Base-by-base conservation (phyloP, 2,329 filamentous ascomycete genomes). In the Aspergillus eucalypticola region DNA sequence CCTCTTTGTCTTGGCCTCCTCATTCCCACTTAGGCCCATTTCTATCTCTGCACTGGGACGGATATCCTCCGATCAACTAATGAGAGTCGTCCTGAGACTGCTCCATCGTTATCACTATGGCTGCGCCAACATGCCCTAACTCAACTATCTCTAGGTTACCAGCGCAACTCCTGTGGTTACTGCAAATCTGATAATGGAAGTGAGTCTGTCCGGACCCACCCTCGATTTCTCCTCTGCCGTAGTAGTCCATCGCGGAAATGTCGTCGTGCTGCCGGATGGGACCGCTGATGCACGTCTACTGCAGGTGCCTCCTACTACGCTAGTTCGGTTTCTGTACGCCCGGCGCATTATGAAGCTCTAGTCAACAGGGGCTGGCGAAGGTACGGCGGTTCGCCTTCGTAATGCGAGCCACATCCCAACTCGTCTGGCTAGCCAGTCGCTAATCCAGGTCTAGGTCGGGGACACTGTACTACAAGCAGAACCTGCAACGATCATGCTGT, bases 401-500 rank as follows among this genome's bases (percentile, higher is more conserved):
- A 25, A 48, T 60, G 39, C 38, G 42, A 39, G 35, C 25, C 23
- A 38, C 29, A 55, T 38, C 4, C 8, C 21, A 27, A 4, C 29
- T 5, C 21, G 32, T 38, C 49, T n/a, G 25, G 52, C n/a, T 48
- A 19, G 23, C 6, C 15, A 32, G n/a, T 44, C 15, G 49, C 62
- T 61, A 51, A 61, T 46, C 46, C 19, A 48, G 38, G 57, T 55
- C 53, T 62, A 81, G 80, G 64, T 82, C 80, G 41, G 80, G 80
- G 2, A 78, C 74, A 10, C 71, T 81, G 50, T 82, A 81, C 67
- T 82, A 82, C 67, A 82, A 81, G 66, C 80, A 78, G 64, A 81
- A 82, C 74, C 88, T 91, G 69, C 84, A 84, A 60, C 83, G 87
- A 59, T 90, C 92, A 63, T 99, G 95, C 71, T 99, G 95, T 75